phyloP scores from a whole-genome alignment of 371 early-diverging fungal species.

The Mycotypha africana region DNA sequence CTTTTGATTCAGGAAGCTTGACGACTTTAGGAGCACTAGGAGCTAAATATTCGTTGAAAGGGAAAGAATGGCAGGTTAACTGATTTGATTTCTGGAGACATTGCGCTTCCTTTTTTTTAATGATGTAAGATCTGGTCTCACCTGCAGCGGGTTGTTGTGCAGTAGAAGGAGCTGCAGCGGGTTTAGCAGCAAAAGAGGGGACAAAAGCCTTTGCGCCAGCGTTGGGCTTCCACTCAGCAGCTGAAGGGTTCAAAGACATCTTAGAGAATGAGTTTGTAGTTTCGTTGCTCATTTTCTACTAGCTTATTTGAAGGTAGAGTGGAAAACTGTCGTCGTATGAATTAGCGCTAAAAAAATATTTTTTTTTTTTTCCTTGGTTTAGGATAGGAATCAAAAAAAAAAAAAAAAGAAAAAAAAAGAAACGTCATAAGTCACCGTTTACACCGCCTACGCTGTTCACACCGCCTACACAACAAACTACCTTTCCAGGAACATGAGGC shows the following conservation, averaged over 20 bases:
- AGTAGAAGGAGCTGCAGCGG: conserved; percentile 3
- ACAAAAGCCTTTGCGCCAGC: conserved; percentile 28
- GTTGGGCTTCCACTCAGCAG: conserved; percentile 35
- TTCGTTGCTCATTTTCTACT: conserved; percentile 19
- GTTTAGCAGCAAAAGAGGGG: conserved; percentile 18
- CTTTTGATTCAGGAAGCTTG: conserved; percentile 26
- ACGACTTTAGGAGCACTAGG: conserved; percentile 24
- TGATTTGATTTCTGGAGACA: not conserved
- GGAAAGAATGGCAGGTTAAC: not conserved
- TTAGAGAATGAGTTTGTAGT: conserved; percentile 16
- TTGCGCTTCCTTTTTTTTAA: not conserved
- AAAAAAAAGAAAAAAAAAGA: not conserved
- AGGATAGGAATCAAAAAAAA: not conserved
- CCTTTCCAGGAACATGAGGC: no score
- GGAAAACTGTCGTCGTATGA: no score
- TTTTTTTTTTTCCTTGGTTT: not conserved
- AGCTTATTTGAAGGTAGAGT: conserved; percentile 2
- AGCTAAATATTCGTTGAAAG: not conserved
- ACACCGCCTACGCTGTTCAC: no score
- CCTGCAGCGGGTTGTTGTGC: conserved; percentile 7
- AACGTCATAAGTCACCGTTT: conserved; percentile 1
- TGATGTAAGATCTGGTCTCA: no score
- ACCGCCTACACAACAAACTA: no score
- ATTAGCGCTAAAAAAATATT: no score
- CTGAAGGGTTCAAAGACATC: conserved; percentile 28